These are phyloP conservation scores for Ascochyta koolunga DNA, from an alignment of 2,329 filamentous ascomycete species.

Conservation along the genomic window DNA sequence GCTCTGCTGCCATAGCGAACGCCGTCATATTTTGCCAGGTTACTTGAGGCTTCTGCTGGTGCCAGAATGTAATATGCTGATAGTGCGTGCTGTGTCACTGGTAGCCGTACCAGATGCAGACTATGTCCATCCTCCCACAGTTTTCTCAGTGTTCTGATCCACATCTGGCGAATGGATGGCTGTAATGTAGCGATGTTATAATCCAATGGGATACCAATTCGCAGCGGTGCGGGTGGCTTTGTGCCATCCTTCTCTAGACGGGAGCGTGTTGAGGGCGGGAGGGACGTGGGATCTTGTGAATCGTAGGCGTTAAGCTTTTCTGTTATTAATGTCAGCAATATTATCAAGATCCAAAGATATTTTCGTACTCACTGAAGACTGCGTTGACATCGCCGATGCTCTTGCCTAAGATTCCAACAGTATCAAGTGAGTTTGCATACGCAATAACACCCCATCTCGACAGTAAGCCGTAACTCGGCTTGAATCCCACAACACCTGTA, in stretches of 20 bases:
- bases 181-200: slow-evolving; percentile 89
- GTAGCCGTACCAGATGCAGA: slow-evolving; percentile 78
- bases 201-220: slow-evolving; percentile 69
- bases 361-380: slow-evolving; percentile 48
- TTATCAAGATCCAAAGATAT: background rate
- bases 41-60: slow-evolving; percentile 92
- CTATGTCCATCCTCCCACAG: slow-evolving; percentile 71
- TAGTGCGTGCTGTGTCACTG: slow-evolving; percentile 82
- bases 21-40: slow-evolving; percentile 95
- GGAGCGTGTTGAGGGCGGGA: slow-evolving; percentile 63
- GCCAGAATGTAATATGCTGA: slow-evolving; percentile 96
- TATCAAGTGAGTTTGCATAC: slow-evolving; percentile 92
- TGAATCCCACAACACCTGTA: slow-evolving; percentile 82
- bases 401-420: slow-evolving; percentile 76
- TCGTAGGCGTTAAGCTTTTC: slow-evolving; percentile 66
- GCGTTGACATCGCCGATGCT: slow-evolving; percentile 55
- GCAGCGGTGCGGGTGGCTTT: slow-evolving; percentile 20
- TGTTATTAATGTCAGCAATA: slow-evolving; percentile 28
- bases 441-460: slow-evolving; percentile 86
- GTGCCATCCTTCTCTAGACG: slow-evolving; percentile 31
- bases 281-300: slow-evolving; percentile 74
- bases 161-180: slow-evolving; percentile 70
- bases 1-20: slow-evolving; percentile 80
- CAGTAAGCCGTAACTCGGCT: slow-evolving; percentile 87
- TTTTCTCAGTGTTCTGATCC: slow-evolving; percentile 65